Base-by-base conservation (phyloP, 441 rosid genomes). In the Euphorbia celastroides region DNA sequence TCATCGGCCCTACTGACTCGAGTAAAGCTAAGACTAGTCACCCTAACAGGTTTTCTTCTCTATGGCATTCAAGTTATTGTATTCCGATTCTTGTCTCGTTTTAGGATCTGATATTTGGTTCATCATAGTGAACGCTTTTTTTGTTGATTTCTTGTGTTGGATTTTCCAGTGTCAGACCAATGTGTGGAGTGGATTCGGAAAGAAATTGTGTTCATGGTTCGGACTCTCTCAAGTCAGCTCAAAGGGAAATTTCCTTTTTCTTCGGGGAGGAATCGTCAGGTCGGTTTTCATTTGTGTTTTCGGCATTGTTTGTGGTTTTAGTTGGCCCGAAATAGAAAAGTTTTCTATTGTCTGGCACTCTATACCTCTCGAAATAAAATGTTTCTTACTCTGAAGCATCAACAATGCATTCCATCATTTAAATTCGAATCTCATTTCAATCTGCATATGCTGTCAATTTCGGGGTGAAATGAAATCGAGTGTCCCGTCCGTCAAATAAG, bases 131-230 rank as follows among this genome's bases (percentile, higher is more conserved):
- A 16, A n/a, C 42, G 22, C 17, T 6, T 66, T 61, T 56, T 71
- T 52, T 62, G 64, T 48, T 67, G 68, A 62, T 66, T 60, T 25
- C 57, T 64, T 72, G 28, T 9, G 70, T 31, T 27, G 31, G 46
- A 50, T 57, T 60, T 60, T 77, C 55, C 77, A 92, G 96, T 79
- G 79, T 92, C 60, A 82, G 93, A 80, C 93, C 94, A 72, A 78
- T 87, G 66, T 87, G 93, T 36, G 94, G 98, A 36, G 56, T 74
- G 32, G 82, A 88, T 82, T 79, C 68, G 5, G 86, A 87, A 74
- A 81, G 69, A 65, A 93, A 90, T 59, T 93, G 94, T 63, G 87
- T 88, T 58, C 94, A 87, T 70, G 96, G 97, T 66, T 93, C 96
- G 0, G 97, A 88, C 81, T 93, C 97, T 64, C 66, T 71, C 55